Evolutionary conservation across 768 basidiomycete species (phyloP).

Genomic region (Kondoa subrosea): DNA sequence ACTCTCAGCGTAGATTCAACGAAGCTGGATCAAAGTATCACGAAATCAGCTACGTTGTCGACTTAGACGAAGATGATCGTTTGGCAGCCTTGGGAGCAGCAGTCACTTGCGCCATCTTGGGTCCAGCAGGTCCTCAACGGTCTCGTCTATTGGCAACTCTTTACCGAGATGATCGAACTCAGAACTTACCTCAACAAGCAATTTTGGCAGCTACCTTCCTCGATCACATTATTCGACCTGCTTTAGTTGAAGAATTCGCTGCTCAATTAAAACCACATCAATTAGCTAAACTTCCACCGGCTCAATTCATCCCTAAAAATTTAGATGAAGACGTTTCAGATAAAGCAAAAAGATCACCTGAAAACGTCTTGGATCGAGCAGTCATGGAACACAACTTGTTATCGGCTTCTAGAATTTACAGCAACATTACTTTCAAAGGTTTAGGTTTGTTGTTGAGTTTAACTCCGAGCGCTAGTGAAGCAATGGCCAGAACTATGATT

Average conservation of each 20-base stretch:
- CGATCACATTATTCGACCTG: slow-evolving; percentile 80
- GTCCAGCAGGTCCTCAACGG: slow-evolving; percentile 89
- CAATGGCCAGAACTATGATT: slow-evolving; percentile 96
- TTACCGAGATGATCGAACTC: slow-evolving; percentile 79
- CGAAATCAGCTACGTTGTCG: slow-evolving; percentile 47
- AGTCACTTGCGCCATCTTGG: slow-evolving; percentile 88
- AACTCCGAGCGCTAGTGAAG: slow-evolving; percentile 82
- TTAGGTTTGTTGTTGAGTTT: slow-evolving; percentile 75
- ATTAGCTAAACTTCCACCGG: slow-evolving; percentile 72
- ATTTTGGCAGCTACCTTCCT: slow-evolving; percentile 97
- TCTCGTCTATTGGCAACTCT: slow-evolving; percentile 82
- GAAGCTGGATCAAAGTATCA: slow-evolving; percentile 90
- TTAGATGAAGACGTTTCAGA: slow-evolving; percentile 37
- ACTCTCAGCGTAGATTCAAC: slow-evolving; percentile 77
- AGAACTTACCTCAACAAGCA: slow-evolving; percentile 60
- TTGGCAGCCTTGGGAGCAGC: slow-evolving; percentile 73
- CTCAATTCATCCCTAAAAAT: slow-evolving; percentile 42
- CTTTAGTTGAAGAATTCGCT: slow-evolving; percentile 81
- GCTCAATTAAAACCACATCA: slow-evolving; percentile 76
- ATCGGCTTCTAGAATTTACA: slow-evolving; percentile 91
- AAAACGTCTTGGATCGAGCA: slow-evolving; percentile 87
- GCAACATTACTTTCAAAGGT: slow-evolving; percentile 91
- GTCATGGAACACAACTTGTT: slow-evolving; percentile 98
- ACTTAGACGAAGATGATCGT: slow-evolving; percentile 86
- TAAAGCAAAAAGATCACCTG: slow-evolving; percentile 45